Conservation (phyloP, 176 grass and related monocot genomes). For the Pharus latifolius region DNA sequence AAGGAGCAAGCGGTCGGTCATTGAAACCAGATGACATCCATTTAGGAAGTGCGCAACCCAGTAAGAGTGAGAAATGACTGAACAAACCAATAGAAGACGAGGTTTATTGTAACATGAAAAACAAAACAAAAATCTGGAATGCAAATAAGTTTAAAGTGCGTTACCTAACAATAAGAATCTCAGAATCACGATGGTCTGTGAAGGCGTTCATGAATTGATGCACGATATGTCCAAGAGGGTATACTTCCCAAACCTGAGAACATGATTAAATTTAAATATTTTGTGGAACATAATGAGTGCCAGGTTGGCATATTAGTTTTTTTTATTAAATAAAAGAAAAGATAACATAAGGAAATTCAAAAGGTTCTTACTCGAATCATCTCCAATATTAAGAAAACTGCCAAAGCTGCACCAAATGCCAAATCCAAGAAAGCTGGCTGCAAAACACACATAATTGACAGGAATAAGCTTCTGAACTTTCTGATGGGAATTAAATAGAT, state of each 20-base stretch:
- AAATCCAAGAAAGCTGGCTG: constrained; percentile 91
- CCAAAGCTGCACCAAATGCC: constrained; percentile 94
- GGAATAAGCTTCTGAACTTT: constrained; percentile 10
- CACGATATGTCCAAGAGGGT: constrained; percentile 64
- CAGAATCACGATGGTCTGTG: constrained; percentile 96
- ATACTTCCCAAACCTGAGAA: constrained; percentile 72
- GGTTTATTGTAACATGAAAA: neutral
- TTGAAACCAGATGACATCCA: constrained; percentile 93
- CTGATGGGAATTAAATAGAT: neutral
- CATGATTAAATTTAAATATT: constrained; percentile 17
- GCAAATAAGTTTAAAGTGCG: neutral
- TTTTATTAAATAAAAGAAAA: neutral
- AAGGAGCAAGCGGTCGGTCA: constrained; percentile 73
- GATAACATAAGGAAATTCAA: neutral
- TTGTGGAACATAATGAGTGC: neutral
- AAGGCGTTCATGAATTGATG: constrained; percentile 99
- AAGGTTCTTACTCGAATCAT: constrained; percentile 67
- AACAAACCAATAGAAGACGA: constrained; percentile 13
- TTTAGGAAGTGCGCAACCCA: constrained; percentile 94
- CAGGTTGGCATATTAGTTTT: neutral
- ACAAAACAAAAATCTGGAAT: neutral
- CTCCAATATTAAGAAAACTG: constrained; percentile 88
- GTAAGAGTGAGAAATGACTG: constrained; percentile 87
- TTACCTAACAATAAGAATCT: constrained; percentile 88
- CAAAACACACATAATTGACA: constrained; percentile 21